These are phyloP conservation scores for Porogramme epimiltina DNA, from an alignment of 1,284 basidiomycete species.

Conservation along the genomic window DNA sequence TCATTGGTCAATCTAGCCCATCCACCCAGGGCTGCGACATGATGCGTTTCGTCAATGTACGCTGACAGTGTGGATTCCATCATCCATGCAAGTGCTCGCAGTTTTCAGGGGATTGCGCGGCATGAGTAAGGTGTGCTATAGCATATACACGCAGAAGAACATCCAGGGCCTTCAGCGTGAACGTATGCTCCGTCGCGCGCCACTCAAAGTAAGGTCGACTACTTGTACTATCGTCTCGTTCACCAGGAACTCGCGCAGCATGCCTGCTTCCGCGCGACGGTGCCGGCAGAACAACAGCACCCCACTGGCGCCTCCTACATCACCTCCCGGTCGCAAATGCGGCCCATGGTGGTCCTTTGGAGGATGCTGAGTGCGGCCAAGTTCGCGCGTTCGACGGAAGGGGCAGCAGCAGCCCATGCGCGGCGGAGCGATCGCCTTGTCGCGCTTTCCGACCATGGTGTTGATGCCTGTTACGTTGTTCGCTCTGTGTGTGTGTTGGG, in stretches of 20 bases:
- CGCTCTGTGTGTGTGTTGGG: constrained; percentile 27
- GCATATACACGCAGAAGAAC: too few relatives aligned
- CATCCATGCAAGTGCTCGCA: too few relatives aligned
- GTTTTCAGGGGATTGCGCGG: too few relatives aligned
- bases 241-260: constrained; percentile 40
- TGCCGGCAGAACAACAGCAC: constrained; percentile 41
- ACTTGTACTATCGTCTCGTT: constrained; percentile 39
- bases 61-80: too few relatives aligned
- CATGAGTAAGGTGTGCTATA: background rate
- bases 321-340: constrained; percentile 40
- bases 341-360: constrained; percentile 34
- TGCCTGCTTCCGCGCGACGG: constrained; percentile 33
- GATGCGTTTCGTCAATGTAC: too few relatives aligned
- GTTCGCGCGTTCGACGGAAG: constrained; percentile 41
- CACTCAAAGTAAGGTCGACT: constrained; percentile 33
- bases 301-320: constrained; percentile 38
- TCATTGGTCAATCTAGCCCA: too few relatives aligned
- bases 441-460: constrained; percentile 44
- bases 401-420: constrained; percentile 33
- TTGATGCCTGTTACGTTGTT: constrained; percentile 43
- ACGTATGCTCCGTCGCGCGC: constrained; percentile 4
- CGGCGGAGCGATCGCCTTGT: constrained; percentile 34
- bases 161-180: too few relatives aligned
- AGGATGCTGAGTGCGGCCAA: constrained; percentile 40
- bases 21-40: too few relatives aligned